phyloP scores from a whole-genome alignment of 2,329 filamentous ascomycete genomes.

The Colletotrichum orbiculare region DNA sequence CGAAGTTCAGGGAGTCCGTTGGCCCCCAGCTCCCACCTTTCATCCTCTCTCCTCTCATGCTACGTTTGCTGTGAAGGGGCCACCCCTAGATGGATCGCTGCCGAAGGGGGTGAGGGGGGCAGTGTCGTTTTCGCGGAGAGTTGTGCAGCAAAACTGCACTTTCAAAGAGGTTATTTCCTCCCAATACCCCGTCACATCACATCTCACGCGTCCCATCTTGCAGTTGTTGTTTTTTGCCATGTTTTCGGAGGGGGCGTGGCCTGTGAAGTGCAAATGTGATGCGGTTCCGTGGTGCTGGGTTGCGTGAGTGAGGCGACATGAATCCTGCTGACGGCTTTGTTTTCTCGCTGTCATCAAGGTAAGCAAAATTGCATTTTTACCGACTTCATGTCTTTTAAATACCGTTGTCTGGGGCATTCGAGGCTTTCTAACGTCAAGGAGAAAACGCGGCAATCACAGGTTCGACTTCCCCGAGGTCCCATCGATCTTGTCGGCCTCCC shows the following conservation, averaged over 20 bases:
- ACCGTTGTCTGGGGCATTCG: not conserved
- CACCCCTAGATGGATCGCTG: not conserved
- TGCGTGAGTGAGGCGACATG: too few relatives aligned
- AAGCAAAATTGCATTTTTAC: accelerated
- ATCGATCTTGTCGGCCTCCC: constrained; percentile 40
- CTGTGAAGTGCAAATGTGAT: not conserved
- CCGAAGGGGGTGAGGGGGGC: not conserved
- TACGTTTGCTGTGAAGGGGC: constrained; percentile 4
- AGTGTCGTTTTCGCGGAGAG: not conserved
- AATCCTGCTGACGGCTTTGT: not conserved
- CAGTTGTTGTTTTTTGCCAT: not conserved
- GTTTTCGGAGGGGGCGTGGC: not conserved
- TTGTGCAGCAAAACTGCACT: constrained; percentile 13
- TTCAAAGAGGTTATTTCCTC: not conserved
- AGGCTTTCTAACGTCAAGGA: not conserved
- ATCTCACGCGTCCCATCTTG: constrained; percentile 16
- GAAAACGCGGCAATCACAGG: constrained; percentile 8
- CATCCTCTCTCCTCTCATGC: not conserved
- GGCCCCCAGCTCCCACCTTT: constrained; percentile 4
- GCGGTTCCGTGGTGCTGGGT: not conserved
- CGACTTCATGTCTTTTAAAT: not conserved
- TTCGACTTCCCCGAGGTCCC: constrained; percentile 15
- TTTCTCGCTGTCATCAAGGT: not conserved
- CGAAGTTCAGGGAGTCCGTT: too few relatives aligned
- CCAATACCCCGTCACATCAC: not conserved